Conservation (phyloP, 2,329 filamentous ascomycete species). For the Stachybotrys echinatus region DNA sequence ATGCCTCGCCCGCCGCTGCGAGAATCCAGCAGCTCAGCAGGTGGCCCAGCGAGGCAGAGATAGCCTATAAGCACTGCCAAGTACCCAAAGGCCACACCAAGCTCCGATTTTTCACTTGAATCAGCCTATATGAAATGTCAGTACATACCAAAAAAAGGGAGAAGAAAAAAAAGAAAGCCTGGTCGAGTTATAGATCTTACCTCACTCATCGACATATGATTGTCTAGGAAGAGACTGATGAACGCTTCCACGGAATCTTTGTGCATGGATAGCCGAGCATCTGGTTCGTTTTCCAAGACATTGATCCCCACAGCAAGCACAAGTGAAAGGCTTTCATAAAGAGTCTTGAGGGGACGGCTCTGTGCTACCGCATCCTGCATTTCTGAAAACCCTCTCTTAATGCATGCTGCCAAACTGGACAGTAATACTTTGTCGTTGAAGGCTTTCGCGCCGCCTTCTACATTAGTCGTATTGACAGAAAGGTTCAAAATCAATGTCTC, state of each 20-base stretch:
- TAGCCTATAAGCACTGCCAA: conserved; percentile 80
- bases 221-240: conserved; percentile 56
- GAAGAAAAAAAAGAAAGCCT: conserved; percentile 14
- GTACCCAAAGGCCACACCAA: conserved; percentile 83
- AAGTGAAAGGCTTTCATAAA: conserved; percentile 69
- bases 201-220: conserved; percentile 60
- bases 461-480: conserved; percentile 82
- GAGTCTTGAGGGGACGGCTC: conserved; percentile 41
- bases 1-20: conserved; percentile 39
- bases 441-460: conserved; percentile 63
- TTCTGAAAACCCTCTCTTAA: conserved; percentile 45
- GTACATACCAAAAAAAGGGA: too few species aligned
- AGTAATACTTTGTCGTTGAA: conserved; percentile 60
- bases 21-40: conserved; percentile 35
- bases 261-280: conserved; percentile 42
- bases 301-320: conserved; percentile 83
- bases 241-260: conserved; percentile 33
- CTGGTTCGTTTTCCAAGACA: conserved; percentile 70
- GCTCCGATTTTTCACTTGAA: conserved; percentile 67
- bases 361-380: conserved; percentile 43
- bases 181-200: conserved; percentile 48
- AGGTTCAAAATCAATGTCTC: conserved; percentile 43
- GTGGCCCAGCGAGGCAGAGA: conserved; percentile 55
- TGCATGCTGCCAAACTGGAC: conserved; percentile 38
- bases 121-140: conserved; percentile 45